Evolutionary conservation across 129 eudicot species (phyloP), one percentile per base, ranked within the genome.

Genomic region (Artemisia argyi): DNA sequence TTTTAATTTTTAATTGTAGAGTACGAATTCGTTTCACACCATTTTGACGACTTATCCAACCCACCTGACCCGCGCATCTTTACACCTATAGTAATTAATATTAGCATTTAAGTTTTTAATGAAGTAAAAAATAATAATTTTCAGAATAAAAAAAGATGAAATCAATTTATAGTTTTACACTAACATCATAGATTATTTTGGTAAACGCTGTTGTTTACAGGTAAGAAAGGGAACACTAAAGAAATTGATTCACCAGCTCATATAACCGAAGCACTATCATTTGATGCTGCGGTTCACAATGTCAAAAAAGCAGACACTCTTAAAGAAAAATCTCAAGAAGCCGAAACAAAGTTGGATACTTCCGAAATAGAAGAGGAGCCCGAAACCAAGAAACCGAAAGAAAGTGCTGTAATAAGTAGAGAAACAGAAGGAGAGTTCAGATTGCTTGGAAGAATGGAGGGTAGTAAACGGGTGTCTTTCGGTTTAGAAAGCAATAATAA

Each of bases 341-440:
- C 53, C 5, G 72, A 64, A 78, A 63, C 14, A 53, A 78, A 64
- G 60, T 14, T 14, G 28, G 65, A 71, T 16, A 30, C 35, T 16
- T 4, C 30, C 0, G 83, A 80, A 67, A 80, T 80, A 15, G 72
- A 74, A 64, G 83, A 80, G 28, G 83, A 80, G 48, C 68, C 76
- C 1, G 83, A 80, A 16, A 26, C 61, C 58, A 80, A 70, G 42
- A 80, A 61, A 74, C 76, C 80, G 0, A 80, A 70, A 75, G 84
- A 75, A 63, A 75, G 77, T 49, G 84, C 80, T 3, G 58, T 71
- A 15, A 80, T 80, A 75, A 66, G 80, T 56, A 75, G 84, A 65
- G 84, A 80, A 75, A 80, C 80, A 2, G 80, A 80, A 75, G 69
- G 73, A 3, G 84, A 80, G 55, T 80, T 80, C 80, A 63, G 80